Conservation (phyloP, 2,329 filamentous ascomycete genomes). For the Alternaria brassicicola region DNA sequence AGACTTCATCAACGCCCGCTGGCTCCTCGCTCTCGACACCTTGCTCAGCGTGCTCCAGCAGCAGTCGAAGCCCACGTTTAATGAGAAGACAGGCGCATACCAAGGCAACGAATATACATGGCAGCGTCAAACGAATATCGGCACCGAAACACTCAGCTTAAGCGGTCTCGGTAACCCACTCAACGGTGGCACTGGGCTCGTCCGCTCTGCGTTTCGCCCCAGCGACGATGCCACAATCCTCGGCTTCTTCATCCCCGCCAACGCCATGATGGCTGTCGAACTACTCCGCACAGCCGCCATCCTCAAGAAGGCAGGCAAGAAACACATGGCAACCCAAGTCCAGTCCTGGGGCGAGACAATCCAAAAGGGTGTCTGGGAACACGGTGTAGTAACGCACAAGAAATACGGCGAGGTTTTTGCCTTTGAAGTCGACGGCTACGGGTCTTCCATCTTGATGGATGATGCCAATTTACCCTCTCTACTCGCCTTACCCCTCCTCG, state of each 20-base stretch:
- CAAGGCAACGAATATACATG: slow-evolving; percentile 84
- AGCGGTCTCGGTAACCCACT: slow-evolving; percentile 89
- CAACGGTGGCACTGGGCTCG: slow-evolving; percentile 79
- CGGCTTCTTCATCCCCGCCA: slow-evolving; percentile 92
- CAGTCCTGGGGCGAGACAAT: slow-evolving; percentile 68
- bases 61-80: slow-evolving; percentile 82
- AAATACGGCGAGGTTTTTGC: slow-evolving; percentile 81
- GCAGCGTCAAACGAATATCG: slow-evolving; percentile 75
- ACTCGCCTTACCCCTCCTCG: slow-evolving; percentile 77
- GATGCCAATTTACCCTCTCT: slow-evolving; percentile 87
- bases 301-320: slow-evolving; percentile 66
- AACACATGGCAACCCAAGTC: slow-evolving; percentile 56
- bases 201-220: slow-evolving; percentile 90
- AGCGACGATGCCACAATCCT: slow-evolving; percentile 95
- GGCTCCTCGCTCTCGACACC: slow-evolving; percentile 77
- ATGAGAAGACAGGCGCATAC: slow-evolving; percentile 68
- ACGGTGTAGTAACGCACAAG: slow-evolving; percentile 79
- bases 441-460: slow-evolving; percentile 83
- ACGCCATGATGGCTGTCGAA: slow-evolving; percentile 95
- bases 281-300: slow-evolving; percentile 74
- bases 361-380: slow-evolving; percentile 77
- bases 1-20: slow-evolving; percentile 78
- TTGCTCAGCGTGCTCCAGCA: slow-evolving; percentile 75
- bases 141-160: slow-evolving; percentile 88
- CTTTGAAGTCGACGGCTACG: slow-evolving; percentile 87